These are phyloP conservation scores for Penicillium polonicum DNA, from an alignment of 2,329 filamentous ascomycete genomes.

Conservation along the genomic window DNA sequence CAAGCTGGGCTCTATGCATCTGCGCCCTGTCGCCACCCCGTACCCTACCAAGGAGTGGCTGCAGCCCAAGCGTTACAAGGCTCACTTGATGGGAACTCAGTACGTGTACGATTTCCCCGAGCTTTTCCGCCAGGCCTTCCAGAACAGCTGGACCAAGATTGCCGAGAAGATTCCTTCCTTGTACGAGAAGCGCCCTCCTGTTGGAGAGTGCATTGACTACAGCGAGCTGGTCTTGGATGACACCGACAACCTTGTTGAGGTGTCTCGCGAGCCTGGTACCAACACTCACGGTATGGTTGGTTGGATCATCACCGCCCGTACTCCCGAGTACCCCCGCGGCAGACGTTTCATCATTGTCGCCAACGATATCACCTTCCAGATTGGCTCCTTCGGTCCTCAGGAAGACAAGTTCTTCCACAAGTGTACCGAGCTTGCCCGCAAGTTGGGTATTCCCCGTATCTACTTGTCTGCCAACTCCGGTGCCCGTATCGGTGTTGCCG, in stretches of 20 bases:
- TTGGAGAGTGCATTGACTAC: slow-evolving; percentile 90
- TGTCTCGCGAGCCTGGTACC: slow-evolving; percentile 89
- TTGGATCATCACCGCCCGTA: slow-evolving; percentile 92
- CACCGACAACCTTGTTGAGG: slow-evolving; percentile 84
- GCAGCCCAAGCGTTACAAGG: slow-evolving; percentile 99
- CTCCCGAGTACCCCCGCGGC: slow-evolving; percentile 90
- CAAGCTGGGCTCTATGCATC: slow-evolving; percentile 92
- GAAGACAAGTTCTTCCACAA: slow-evolving; percentile 99
- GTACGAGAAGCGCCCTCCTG: slow-evolving; percentile 75
- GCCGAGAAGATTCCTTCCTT: slow-evolving; percentile 71
- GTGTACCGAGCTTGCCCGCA: slow-evolving; percentile 93
- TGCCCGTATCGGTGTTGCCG: slow-evolving; percentile 93
- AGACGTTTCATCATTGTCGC: slow-evolving; percentile 93
- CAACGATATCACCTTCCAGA: slow-evolving; percentile 99
- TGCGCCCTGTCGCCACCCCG: slow-evolving; percentile 84
- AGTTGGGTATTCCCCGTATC: slow-evolving; percentile 91
- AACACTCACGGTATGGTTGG: slow-evolving; percentile 98
- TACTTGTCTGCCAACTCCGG: slow-evolving; percentile 99
- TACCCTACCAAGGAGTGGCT: slow-evolving; percentile 99
- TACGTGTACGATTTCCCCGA: slow-evolving; percentile 99
- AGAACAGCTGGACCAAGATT: slow-evolving; percentile 85
- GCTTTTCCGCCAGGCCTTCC: slow-evolving; percentile 95
- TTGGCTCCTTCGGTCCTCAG: slow-evolving; percentile 92
- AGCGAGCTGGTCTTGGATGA: slow-evolving; percentile 95
- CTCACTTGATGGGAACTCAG: slow-evolving; percentile 97